Base-by-base conservation (phyloP, 331 rosid species). In the Arachis monticola region DNA sequence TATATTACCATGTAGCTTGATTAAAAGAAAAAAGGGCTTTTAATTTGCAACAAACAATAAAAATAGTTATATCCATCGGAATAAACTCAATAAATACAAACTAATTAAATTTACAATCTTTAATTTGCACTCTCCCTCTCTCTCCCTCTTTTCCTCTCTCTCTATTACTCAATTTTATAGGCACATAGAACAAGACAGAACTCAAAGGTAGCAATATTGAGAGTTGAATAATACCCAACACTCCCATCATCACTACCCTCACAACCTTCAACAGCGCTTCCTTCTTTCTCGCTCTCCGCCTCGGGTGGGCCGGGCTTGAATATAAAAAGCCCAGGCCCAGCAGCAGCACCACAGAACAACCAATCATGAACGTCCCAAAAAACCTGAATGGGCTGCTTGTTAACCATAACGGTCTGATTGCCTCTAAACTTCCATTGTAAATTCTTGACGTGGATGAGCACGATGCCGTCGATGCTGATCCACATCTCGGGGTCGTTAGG, bases 351-450 rank as follows among this genome's bases (percentile, higher is more conserved):
- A 30, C 85, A 80, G 58, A 93, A 93, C 68, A 93, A 75, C 97
- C 98, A 93, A 45, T 93, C 97, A 66, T 93, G 97, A 2, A 90
- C 98, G 69, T 93, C 98, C 95, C 93, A 93, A 12, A 90, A 86
- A 11, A 90, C 93, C 50, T 93, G 98, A 7, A 93, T 80, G 7
- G 93, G 84, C 46, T 83, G 87, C 65, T 71, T 85, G 53, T 87
- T 83, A 13, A 90, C 89, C 77, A 77, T 17, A 27, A 93, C 88
- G 0, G 92, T 93, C 45, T 93, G 97, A 22, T 93, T 93, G 62
- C 98, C 97, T 12, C 97, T 72, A 12, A 93, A 90, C 64, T 93
- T 93, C 98, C 97, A 93, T 17, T 90, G 97, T 84, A 90, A 64
- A 44, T 93, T 93, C 92, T 82, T 87, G 13, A 93, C 89, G 63